Percentiles rank a stretch among this genome's conserved stretches.
phyloP scores from a whole-genome alignment of 176 grass and related monocot species.

The Saccharum officinarum region DNA sequence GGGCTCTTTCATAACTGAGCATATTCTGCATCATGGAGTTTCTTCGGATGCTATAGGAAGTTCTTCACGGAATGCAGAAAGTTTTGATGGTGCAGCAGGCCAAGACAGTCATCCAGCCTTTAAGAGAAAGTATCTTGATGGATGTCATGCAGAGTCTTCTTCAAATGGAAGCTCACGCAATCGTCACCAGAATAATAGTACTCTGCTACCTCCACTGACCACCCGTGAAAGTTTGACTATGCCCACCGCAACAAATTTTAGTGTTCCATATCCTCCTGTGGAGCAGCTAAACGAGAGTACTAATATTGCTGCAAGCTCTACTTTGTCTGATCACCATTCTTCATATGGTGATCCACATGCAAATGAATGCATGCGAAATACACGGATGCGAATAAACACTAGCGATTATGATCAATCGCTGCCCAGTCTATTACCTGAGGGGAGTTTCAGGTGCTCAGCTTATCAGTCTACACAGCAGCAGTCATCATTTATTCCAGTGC shows the following conservation, averaged over 20 bases:
- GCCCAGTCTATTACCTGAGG: slow-evolving; percentile 42
- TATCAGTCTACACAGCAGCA: slow-evolving; percentile 26
- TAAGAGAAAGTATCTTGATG: slow-evolving; percentile 58
- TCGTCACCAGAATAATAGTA: slow-evolving; percentile 34
- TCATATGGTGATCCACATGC: slow-evolving; percentile 33
- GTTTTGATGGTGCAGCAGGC: slow-evolving; percentile 20
- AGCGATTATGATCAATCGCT: slow-evolving; percentile 45
- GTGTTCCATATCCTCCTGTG: slow-evolving; percentile 22
- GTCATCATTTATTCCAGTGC: slow-evolving; percentile 51
- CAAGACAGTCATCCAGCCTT: slow-evolving; percentile 31
- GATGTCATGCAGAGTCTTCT: slow-evolving; percentile 55
- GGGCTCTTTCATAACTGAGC: slow-evolving; percentile 23
- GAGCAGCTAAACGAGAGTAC: slow-evolving; percentile 37
- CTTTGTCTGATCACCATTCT: slow-evolving; percentile 39
- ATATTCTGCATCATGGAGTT: slow-evolving; percentile 16
- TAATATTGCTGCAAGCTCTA: slow-evolving; percentile 8
- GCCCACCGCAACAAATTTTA: slow-evolving; percentile 30
- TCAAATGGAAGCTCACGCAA: slow-evolving; percentile 40
- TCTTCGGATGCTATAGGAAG: slow-evolving; percentile 21
- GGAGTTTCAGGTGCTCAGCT: slow-evolving; percentile 34
- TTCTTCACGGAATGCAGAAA: slow-evolving; percentile 21
- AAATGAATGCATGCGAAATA: slow-evolving; percentile 38
- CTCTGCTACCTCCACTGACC: slow-evolving; percentile 18
- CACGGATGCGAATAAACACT: slow-evolving; percentile 47
- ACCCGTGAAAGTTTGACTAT: slow-evolving; percentile 37